Evolutionary conservation across 371 early-diverging fungal genomes (phyloP), one percentile per base, ranked within the genome.

Genomic region (Gilbertella persicaria): DNA sequence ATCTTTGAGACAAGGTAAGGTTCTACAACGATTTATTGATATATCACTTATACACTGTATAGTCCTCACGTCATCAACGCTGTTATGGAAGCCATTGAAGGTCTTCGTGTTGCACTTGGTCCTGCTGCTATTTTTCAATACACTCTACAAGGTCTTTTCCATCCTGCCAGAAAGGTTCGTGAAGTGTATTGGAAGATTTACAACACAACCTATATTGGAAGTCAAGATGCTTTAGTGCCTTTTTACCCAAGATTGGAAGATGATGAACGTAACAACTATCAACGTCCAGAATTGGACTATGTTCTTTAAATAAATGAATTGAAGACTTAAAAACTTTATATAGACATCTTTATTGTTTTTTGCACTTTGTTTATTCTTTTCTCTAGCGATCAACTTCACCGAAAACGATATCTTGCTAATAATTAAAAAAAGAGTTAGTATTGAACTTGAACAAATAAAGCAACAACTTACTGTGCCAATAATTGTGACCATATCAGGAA

Each of bases 151-250:
- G 99, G 99, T 0, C 67, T 99, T 44, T 98, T 96, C 85, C 99
- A 99, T 58, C 99, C 99, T 4, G 98, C 99, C 10, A 74, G 97
- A 25, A 86, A 90, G 52, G 97, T 98, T 7, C 85, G 99, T 33
- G 94, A 96, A 67, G 87, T 96, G 13, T 98, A 98, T 69, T 97
- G 96, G 96, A 94, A 95, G 78, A 90, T 99, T 45, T 97, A 92
- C 79, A 97, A 98, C 67, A 90, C 87, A 53, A 62, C 94, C 60
- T 98, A 96, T 58, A 92, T 98, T 60, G 90, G 87, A 9, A 73
- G 86, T n/a, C 97, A 97, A 77, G 97, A 95, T 57, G 88, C 91
- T 14, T 63, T 98, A 51, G 92, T 96, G 5, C 86, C 97, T 1
- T 93, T 73, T 60, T 97, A 94, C 60, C 97, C 99, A 13, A 67